Percentiles rank a stretch among this genome's conserved stretches.
Conservation (phyloP, 2,329 filamentous ascomycete species). For the Curvularia sp. region DNA sequence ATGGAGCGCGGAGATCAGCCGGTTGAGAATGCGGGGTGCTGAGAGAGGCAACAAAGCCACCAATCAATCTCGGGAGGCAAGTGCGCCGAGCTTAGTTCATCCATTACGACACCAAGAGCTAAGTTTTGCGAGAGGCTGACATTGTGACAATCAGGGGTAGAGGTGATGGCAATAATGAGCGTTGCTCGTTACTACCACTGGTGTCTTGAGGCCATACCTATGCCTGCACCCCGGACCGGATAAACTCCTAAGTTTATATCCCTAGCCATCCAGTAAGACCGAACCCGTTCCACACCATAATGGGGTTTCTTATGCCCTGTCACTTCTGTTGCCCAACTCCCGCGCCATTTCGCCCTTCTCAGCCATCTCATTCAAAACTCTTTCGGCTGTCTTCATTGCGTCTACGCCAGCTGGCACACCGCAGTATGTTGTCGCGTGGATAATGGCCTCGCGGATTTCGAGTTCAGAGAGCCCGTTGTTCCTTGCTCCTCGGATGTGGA, state of each 20-base stretch:
- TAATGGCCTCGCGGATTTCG: constrained; percentile 67
- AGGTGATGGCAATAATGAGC: background rate
- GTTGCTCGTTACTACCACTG: background rate
- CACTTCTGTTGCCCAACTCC: constrained; percentile 42
- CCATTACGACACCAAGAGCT: background rate
- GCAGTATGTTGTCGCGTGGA: constrained; percentile 60
- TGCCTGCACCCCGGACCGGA: background rate
- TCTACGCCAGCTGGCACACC: constrained; percentile 63
- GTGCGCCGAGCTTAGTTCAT: constrained; percentile 2
- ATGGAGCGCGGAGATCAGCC: constrained; percentile 16
- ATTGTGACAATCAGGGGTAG: background rate
- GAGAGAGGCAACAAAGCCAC: constrained; percentile 12
- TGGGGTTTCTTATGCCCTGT: constrained; percentile 30
- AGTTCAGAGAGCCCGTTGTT: constrained; percentile 68
- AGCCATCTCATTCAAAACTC: constrained; percentile 60
- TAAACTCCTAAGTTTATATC: background rate
- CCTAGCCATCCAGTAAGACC: background rate
- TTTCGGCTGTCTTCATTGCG: constrained; percentile 61
- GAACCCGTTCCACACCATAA: background rate
- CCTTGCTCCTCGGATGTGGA: constrained; percentile 68
- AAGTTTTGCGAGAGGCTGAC: background rate
- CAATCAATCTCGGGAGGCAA: constrained; percentile 10
- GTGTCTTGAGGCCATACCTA: background rate
- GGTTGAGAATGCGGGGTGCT: constrained; percentile 32
- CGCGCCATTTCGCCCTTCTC: constrained; percentile 52